Base-by-base conservation (phyloP, 371 early-diverging fungal genomes). In the Mucor piriformis region DNA sequence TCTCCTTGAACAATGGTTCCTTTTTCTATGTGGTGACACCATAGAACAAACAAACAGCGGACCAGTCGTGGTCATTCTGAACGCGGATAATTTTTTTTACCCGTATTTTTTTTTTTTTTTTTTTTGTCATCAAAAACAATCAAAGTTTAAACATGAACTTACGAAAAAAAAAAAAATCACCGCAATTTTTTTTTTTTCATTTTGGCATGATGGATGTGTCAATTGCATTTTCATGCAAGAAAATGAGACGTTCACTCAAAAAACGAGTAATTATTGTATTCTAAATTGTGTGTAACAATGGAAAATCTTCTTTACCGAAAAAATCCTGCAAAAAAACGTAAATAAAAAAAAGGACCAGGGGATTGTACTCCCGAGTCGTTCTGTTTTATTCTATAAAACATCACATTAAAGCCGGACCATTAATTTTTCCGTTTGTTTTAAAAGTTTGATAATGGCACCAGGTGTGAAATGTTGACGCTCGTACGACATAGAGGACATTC, bases 401-500 rank as follows among this genome's bases (percentile, higher is more conserved):
- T 38, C 38, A 15, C n/a, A 11, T 38, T 38, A 15, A 15, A 38
- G 6, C 18, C 43, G 43, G 43, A 8, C 43, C 43, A 43, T 43
- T 21, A 20, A 43, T 43, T 43, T 20, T 43, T 18, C 43, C 16
- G 21, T 16, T 8, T 2, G 38, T 5, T 42, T 54, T 68, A 79
- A 59, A 79, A 76, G 59, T 88, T 84, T 52, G 77, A 75, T 25
- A 88, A 64, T 11, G 87, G 84, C 50, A 89, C 61, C 33, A 90
- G 73, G 29, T 88, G 88, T 25, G 88, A 83, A 13, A 82, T 69
- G 48, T 81, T 81, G 5, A 90, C 82, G 25, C 71, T 67, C 61
- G 92, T 93, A 27, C 95, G 85, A 52, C 95, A 95, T 0, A 95
- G 76, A 11, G 95, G 94, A 59, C 95, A 95, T 66, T 95, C 95